Conservation (phyloP, 257 asterid genomes). For the Solanum pinnatisectum region DNA sequence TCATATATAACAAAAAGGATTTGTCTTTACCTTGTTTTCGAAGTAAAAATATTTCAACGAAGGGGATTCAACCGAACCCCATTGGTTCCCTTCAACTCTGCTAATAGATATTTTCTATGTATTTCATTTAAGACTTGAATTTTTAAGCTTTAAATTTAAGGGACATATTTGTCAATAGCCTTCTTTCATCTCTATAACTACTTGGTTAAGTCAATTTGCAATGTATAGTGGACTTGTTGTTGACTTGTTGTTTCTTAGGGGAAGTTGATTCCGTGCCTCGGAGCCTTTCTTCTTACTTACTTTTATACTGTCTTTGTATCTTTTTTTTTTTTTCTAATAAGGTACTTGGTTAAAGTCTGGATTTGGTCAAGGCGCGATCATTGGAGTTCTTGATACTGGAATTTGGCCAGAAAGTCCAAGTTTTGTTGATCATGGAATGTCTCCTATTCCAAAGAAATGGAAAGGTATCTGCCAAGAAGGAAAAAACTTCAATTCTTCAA, state of each 20-base stretch:
- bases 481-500: slow-evolving; percentile 40
- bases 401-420: slow-evolving; percentile 94
- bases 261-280: not conserved
- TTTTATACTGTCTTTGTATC: not conserved
- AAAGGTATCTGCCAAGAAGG: slow-evolving; percentile 75
- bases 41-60: not conserved
- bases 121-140: not conserved
- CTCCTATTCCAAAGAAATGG: slow-evolving; percentile 71
- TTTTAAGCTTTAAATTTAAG: not conserved
- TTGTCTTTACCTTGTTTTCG: not conserved
- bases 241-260: not conserved
- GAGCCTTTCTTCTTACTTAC: not conserved
- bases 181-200: not conserved
- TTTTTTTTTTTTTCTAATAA: not conserved
- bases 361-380: slow-evolving; percentile 68
- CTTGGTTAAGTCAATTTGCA: not conserved
- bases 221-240: no score
- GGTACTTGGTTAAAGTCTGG: slow-evolving; percentile 62
- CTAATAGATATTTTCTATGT: not conserved
- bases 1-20: not conserved
- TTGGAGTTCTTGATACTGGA: slow-evolving; percentile 88
- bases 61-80: not conserved
- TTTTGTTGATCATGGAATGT: slow-evolving; percentile 68
- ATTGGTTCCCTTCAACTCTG: not conserved
- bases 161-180: not conserved